Evolutionary conservation across 306 rosid genomes (phyloP), one percentile per base, ranked within the genome.

Genomic region (Prunus fruticosa): DNA sequence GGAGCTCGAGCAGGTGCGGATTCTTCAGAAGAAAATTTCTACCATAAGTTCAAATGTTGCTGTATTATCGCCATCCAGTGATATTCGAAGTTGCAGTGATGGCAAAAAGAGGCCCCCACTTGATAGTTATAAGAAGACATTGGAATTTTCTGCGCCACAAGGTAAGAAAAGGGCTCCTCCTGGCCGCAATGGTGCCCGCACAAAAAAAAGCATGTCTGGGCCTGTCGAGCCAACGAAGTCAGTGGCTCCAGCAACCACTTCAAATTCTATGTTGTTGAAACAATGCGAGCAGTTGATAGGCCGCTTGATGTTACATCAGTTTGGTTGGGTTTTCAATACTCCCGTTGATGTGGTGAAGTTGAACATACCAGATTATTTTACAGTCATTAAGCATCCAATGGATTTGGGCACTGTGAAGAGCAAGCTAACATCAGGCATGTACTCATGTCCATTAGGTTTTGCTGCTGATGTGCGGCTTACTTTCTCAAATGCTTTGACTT

Each of bases 311-410:
- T 5, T 77, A 3, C 93, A 88, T 82, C 80, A 70, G 51, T 89
- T 22, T 79, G 86, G 83, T 60, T 94, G 98, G 98, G 93, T 83
- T 73, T 91, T 94, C 28, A 89, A 89, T 52, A 32, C 70, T 16
- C 98, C 97, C 0, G 98, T 94, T 38, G 97, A 94, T 66, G 85
- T 82, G 73, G 96, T 91, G 83, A 83, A 86, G 84, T 88, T 86
- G 88, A 90, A 92, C 61, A 94, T 94, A 79, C 98, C 97, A 0
- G 98, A 94, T 82, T 94, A 94, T 85, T 92, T 76, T 73, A 86
- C 74, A 9, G 93, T 94, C 72, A 92, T 94, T 78, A 91, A 91
- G 81, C 89, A 89, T 86, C 98, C 98, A 57, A 94, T 94, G 98
- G 98, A 94, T 84, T 72, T 94, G 85, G 96, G 98, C 45, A 90